phyloP scores from a whole-genome alignment of 148 eudicot genomes.

The Tetragonia tetragonoides region DNA sequence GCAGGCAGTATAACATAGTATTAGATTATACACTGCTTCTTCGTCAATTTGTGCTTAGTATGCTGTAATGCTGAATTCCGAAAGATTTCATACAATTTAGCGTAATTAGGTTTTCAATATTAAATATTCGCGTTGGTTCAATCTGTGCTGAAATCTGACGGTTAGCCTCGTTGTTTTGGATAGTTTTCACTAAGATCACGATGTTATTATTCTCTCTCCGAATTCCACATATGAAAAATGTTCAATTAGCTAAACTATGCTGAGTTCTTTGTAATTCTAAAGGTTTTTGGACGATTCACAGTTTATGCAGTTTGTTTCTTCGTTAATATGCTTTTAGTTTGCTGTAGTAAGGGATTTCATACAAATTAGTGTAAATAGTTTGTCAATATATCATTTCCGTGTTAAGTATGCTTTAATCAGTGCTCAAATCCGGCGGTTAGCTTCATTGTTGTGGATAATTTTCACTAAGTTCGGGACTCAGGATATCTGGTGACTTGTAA shows the following conservation, averaged over 20 bases:
- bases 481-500: neutral
- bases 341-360: too few relatives aligned
- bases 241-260: too few relatives aligned
- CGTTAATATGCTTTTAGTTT: too few relatives aligned
- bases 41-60: neutral
- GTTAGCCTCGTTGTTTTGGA: neutral
- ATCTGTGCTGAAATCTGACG: too few relatives aligned
- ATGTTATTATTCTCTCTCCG: too few relatives aligned
- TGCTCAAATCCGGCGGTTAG: neutral
- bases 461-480: too few relatives aligned
- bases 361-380: too few relatives aligned
- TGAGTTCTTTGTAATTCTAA: too few relatives aligned
- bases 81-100: neutral
- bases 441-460: neutral
- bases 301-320: too few relatives aligned
- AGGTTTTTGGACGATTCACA: too few relatives aligned
- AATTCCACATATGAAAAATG: too few relatives aligned
- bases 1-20: neutral
- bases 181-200: neutral
- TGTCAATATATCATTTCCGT: neutral
- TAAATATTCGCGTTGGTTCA: too few relatives aligned
- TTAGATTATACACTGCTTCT: neutral
- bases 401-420: neutral
- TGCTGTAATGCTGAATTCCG: neutral
- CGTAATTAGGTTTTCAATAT: neutral